Evolutionary conservation across 352 stramenopile genomes (phyloP).

Genomic region (Phytophthora cajani): DNA sequence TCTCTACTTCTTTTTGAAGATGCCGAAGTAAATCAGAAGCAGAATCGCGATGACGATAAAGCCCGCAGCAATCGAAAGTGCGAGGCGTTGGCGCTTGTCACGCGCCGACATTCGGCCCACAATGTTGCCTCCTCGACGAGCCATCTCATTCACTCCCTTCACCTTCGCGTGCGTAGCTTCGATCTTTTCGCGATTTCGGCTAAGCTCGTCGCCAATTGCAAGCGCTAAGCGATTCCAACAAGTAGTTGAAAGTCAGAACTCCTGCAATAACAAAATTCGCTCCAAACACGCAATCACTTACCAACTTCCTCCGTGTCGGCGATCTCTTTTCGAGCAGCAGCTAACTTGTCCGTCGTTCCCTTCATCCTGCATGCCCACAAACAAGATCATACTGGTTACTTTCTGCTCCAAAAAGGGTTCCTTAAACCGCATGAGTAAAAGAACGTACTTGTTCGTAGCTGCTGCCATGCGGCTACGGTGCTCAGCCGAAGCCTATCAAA

Average conservation of each 20-base stretch:
- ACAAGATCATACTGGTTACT: neutral
- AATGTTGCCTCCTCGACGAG: slow-evolving; percentile 80
- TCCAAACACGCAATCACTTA: slow-evolving; percentile 30
- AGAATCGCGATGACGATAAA: slow-evolving; percentile 88
- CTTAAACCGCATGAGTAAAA: neutral
- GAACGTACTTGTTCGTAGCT: slow-evolving; percentile 78
- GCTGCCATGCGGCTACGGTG: slow-evolving; percentile 81
- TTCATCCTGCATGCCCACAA: slow-evolving; percentile 64
- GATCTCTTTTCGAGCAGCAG: slow-evolving; percentile 80
- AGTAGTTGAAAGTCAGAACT: slow-evolving; percentile 2
- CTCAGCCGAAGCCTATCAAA: slow-evolving; percentile 65
- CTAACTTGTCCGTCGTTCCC: slow-evolving; percentile 81
- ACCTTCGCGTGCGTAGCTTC: slow-evolving; percentile 83
- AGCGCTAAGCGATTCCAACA: slow-evolving; percentile 46
- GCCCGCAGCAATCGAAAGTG: slow-evolving; percentile 70
- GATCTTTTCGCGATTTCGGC: slow-evolving; percentile 88
- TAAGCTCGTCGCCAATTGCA: slow-evolving; percentile 83
- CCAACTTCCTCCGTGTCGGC: slow-evolving; percentile 89
- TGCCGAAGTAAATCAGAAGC: slow-evolving; percentile 89
- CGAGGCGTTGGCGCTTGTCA: slow-evolving; percentile 81
- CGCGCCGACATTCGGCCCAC: slow-evolving; percentile 86
- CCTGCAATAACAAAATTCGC: neutral
- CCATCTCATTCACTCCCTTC: slow-evolving; percentile 88
- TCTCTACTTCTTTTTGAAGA: slow-evolving; percentile 83
- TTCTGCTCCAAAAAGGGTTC: neutral